Base-by-base conservation (phyloP, 2,329 filamentous ascomycete species). In the Ophiostoma ips region DNA sequence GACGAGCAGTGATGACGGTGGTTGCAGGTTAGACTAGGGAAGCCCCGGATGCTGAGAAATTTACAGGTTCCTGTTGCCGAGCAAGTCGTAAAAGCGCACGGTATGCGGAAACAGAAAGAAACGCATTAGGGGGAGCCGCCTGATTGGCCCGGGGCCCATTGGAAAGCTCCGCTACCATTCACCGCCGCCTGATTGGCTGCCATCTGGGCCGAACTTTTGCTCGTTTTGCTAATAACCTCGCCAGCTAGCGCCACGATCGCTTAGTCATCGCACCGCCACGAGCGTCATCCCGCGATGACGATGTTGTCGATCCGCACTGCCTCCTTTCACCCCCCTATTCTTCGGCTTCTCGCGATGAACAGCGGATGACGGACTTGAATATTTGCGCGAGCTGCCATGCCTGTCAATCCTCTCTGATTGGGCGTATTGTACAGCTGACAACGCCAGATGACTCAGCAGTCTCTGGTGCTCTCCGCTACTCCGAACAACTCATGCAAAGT, bases 141-240 rank as follows among this genome's bases (percentile, higher is more conserved):
- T 46, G 40, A 52, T 49, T 52, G 50, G 50, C 41, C 21, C 15
- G 35, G 24, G n/a, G 11, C 28, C 37, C 33, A 52, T 49, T 52
- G 50, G 43, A 34, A 21, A 15, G 30, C 19, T n/a, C 43, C 43
- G 43, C 10, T 11, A 9, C 10, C 11, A 19, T 31, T 33, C 43
- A 19, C 28, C 18, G 30, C 31, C 43, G 33, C 8, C 16, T 45
- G 40, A 21, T 36, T 45, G 49, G 48, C 5, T 28, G 24, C 24
- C 8, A 16, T 19, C n/a, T 48, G 50, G 16, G 16, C 45, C 33
- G 50, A 41, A n/a, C 34, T 21, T 28, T 4, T 30, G 24, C 36
- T 18, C 9, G 10, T n/a, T n/a, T n/a, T n/a, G n/a, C n/a, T n/a
- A n/a, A n/a, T n/a, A n/a, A n/a, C n/a, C n/a, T n/a, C n/a, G n/a